Conservation (phyloP, 2,329 filamentous ascomycete genomes). For the Curvularia spicifera region DNA sequence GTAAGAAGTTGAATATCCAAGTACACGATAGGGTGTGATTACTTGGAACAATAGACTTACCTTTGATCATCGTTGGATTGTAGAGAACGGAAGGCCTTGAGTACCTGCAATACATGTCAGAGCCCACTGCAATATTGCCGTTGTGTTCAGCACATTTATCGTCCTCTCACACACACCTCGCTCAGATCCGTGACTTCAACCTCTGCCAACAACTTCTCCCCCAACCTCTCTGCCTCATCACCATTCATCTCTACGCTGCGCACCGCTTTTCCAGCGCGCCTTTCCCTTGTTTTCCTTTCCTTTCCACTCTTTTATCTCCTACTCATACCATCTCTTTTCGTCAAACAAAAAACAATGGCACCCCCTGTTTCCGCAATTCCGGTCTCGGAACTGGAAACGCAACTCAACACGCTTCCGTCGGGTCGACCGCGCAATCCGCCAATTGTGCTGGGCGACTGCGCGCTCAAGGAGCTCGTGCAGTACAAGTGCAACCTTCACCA, state of each 20-base stretch:
- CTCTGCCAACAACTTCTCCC: slow-evolving; percentile 58
- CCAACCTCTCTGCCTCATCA: slow-evolving; percentile 55
- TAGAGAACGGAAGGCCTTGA: slow-evolving; percentile 48
- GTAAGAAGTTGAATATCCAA: not conserved
- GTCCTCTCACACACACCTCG: slow-evolving; percentile 31
- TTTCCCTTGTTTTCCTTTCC: not conserved
- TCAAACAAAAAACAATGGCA: slow-evolving; percentile 54
- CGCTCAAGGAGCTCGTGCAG: slow-evolving; percentile 66
- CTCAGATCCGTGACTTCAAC: slow-evolving; percentile 42
- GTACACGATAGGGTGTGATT: not conserved
- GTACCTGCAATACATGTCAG: slow-evolving; percentile 42
- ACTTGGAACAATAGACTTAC: not conserved
- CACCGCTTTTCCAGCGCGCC: not conserved
- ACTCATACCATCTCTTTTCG: not conserved
- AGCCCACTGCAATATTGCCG: not conserved
- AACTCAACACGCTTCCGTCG: slow-evolving; percentile 59
- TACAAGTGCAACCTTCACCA: slow-evolving; percentile 65
- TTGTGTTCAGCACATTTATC: not conserved
- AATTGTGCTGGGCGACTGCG: slow-evolving; percentile 61
- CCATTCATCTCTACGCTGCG: slow-evolving; percentile 21
- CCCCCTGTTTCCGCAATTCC: slow-evolving; percentile 62
- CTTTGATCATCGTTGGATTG: slow-evolving; percentile 19
- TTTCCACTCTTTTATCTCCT: not conserved
- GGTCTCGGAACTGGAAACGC: slow-evolving; percentile 57
- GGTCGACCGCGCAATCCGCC: slow-evolving; percentile 61